Evolutionary conservation across 306 rosid genomes (phyloP).

Genomic region (Inga laurina): DNA sequence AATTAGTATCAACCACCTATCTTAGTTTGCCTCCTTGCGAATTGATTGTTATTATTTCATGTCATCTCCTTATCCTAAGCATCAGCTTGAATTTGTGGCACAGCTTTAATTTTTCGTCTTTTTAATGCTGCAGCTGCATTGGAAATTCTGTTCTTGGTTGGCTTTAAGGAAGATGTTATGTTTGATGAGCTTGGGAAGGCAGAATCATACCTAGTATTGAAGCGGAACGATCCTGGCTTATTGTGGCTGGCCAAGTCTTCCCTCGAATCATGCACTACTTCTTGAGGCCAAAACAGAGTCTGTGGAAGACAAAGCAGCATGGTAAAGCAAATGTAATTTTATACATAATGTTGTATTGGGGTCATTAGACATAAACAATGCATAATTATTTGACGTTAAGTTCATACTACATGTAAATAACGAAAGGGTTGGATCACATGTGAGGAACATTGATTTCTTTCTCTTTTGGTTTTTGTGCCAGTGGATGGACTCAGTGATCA

Average conservation of each 20-base stretch:
- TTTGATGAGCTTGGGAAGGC: conserved; percentile 64
- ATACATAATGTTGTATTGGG: conserved; percentile 11
- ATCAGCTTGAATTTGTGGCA: conserved; percentile 7
- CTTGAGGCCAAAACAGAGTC: conserved; percentile 33
- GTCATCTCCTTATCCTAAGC: not conserved
- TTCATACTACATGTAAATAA: too few species aligned
- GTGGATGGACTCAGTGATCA: not conserved
- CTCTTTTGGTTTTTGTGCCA: too few species aligned
- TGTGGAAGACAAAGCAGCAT: conserved; percentile 16
- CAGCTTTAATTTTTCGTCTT: not conserved
- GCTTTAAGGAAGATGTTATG: conserved; percentile 73
- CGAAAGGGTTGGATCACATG: too few species aligned
- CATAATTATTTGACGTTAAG: too few species aligned
- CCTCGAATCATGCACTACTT: conserved; percentile 56
- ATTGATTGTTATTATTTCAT: not conserved
- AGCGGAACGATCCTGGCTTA: conserved; percentile 87
- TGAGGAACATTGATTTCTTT: too few species aligned
- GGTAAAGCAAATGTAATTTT: not conserved
- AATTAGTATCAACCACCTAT: not conserved
- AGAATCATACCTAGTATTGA: conserved; percentile 79
- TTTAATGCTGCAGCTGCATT: conserved; percentile 67
- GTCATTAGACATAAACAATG: not conserved
- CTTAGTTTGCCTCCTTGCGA: not conserved
- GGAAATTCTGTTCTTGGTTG: conserved; percentile 69
- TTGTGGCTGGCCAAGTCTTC: conserved; percentile 95